Evolutionary conservation across 805 yeast genomes (phyloP).

Genomic region (Metschnikowia baotianmanensis): DNA sequence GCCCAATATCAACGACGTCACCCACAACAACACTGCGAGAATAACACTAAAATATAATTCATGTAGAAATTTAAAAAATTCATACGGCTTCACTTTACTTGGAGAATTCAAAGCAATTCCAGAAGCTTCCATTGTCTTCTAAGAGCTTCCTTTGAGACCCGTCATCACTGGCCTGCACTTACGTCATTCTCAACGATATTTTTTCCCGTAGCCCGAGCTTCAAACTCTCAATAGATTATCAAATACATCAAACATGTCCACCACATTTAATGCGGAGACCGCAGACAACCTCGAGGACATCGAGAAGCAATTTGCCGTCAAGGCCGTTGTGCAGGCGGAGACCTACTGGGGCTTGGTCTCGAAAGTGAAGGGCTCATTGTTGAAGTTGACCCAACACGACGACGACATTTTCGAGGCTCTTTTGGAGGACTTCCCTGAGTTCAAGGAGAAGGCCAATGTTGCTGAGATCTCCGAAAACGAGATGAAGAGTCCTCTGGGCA

Average conservation of each 20-base stretch:
- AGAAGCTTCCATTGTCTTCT: not conserved
- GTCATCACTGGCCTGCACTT: too few species aligned
- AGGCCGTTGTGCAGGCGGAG: slow-evolving; percentile 93
- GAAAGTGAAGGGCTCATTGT: slow-evolving; percentile 72
- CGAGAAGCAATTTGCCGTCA: slow-evolving; percentile 96
- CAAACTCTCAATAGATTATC: too few species aligned
- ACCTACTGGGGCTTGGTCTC: slow-evolving; percentile 84
- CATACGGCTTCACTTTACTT: too few species aligned
- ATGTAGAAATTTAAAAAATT: too few species aligned
- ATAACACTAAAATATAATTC: too few species aligned
- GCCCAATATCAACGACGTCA: too few species aligned
- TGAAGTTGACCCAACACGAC: slow-evolving; percentile 70
- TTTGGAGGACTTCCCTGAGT: slow-evolving; percentile 85
- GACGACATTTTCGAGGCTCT: slow-evolving; percentile 64
- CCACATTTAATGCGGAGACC: slow-evolving; percentile 72
- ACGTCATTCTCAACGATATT: slow-evolving; percentile 1
- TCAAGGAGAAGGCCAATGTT: slow-evolving; percentile 54
- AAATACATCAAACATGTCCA: slow-evolving; percentile 28
- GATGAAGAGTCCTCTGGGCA: slow-evolving; percentile 77
- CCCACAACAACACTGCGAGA: too few species aligned
- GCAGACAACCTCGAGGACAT: slow-evolving; percentile 96
- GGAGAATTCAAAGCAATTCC: too few species aligned
- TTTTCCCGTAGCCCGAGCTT: too few species aligned
- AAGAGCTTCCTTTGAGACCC: not conserved
- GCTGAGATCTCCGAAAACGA: slow-evolving; percentile 67